Evolutionary conservation across 1,139 yeast genomes (phyloP).

Genomic region (Spencermartinsiella ligniputridi): DNA sequence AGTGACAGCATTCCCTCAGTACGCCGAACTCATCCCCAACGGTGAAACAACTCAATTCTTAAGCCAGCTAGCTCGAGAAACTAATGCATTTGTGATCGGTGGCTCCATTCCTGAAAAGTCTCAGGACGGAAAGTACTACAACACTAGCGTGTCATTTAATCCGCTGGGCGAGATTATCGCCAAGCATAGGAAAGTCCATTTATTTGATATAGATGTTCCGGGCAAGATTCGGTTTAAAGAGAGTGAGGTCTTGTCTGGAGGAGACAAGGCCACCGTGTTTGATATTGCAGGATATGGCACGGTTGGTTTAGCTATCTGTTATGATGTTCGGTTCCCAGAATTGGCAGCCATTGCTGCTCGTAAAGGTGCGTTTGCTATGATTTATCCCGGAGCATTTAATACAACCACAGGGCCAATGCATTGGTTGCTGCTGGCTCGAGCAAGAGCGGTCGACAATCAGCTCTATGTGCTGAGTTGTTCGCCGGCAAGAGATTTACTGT

Average conservation of each 20-base stretch:
- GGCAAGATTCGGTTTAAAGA: conserved; percentile 84
- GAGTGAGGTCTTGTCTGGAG: conserved; percentile 68
- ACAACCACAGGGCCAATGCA: conserved; percentile 94
- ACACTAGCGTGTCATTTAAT: conserved; percentile 75
- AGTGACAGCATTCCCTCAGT: conserved; percentile 76
- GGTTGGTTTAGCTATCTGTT: conserved; percentile 87
- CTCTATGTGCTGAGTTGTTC: conserved; percentile 75
- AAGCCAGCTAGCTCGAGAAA: conserved; percentile 57
- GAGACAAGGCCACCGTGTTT: conserved; percentile 74
- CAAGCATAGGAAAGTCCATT: conserved; percentile 82
- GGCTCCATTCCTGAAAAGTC: conserved; percentile 87
- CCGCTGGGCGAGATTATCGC: conserved; percentile 72
- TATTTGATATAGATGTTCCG: conserved; percentile 90
- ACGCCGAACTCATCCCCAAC: conserved; percentile 68
- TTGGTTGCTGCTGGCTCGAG: conserved; percentile 82
- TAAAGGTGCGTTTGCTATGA: conserved; percentile 74
- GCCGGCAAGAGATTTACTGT: conserved; percentile 74
- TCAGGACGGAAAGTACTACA: conserved; percentile 57
- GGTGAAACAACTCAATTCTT: conserved; percentile 67
- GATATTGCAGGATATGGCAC: conserved; percentile 65
- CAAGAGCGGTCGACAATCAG: conserved; percentile 89
- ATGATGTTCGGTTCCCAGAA: conserved; percentile 90
- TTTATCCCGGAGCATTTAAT: conserved; percentile 94
- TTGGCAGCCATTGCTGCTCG: conserved; percentile 79
- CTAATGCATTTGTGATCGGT: conserved; percentile 65